phyloP scores from a whole-genome alignment of 2,329 filamentous ascomycete species.

The Penicillium sp. region DNA sequence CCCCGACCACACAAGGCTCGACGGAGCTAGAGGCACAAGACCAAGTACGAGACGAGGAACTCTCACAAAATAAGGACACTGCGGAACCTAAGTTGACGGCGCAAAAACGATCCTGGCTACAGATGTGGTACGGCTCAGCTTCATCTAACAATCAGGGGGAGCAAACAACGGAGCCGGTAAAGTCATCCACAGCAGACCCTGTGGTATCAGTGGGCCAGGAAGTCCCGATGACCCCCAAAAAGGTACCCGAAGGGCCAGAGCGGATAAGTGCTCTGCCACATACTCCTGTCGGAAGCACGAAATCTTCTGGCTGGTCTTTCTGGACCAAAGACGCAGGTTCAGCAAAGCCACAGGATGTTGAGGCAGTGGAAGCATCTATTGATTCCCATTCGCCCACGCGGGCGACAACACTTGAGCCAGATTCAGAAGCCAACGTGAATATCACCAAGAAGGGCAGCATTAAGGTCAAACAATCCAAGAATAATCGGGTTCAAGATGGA shows the following conservation, averaged over 20 bases:
- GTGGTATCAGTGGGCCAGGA: constrained; percentile 10
- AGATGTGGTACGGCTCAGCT: constrained; percentile 42
- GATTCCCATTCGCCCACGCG: constrained; percentile 20
- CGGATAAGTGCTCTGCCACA: constrained; percentile 23
- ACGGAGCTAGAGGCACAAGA: constrained; percentile 13
- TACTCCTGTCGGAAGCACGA: constrained; percentile 23
- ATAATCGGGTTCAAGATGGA: constrained; percentile 25
- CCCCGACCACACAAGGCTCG: background rate
- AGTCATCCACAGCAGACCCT: constrained; percentile 9
- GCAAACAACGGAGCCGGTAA: constrained; percentile 16
- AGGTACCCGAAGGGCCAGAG: constrained; percentile 19
- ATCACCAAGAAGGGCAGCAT: constrained; percentile 28
- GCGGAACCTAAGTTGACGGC: constrained; percentile 16
- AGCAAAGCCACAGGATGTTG: constrained; percentile 26
- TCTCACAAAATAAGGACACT: constrained; percentile 3
- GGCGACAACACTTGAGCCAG: constrained; percentile 17
- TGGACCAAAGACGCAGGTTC: constrained; percentile 35
- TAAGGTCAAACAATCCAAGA: constrained; percentile 30
- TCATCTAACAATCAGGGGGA: constrained; percentile 26
- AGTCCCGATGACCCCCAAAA: constrained; percentile 19
- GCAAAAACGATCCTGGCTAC: constrained; percentile 45
- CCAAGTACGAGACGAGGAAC: constrained; percentile 11
- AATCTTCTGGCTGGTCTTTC: constrained; percentile 42
- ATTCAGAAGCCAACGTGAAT: constrained; percentile 25
- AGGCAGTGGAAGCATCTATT: constrained; percentile 25